phyloP scores from a whole-genome alignment of 2,329 filamentous ascomycete genomes.

The Acephala macrosclerotiorum region DNA sequence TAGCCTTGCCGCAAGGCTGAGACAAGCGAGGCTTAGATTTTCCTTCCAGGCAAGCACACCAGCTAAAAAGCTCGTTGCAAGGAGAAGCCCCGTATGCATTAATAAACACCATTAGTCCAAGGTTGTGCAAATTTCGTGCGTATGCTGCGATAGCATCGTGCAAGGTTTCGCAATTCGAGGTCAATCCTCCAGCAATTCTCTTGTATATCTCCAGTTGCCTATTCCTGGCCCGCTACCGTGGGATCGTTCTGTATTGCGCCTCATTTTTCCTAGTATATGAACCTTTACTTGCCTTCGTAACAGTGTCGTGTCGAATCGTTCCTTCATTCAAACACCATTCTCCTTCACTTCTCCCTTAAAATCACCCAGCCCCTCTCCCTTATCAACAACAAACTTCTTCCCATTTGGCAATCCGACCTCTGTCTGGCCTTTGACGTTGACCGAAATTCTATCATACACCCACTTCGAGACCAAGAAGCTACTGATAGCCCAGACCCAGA shows the following conservation, averaged over 20 bases:
- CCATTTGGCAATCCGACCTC: conserved; percentile 35
- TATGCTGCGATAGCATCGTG: neutral
- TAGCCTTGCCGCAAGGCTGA: conserved; percentile 7
- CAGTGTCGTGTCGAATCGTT: neutral
- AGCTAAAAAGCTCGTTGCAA: neutral
- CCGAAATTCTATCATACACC: conserved; percentile 49
- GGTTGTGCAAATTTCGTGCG: neutral
- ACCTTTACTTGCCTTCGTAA: no score
- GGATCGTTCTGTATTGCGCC: no score
- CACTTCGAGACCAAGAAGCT: conserved; percentile 61
- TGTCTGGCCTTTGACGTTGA: conserved; percentile 29
- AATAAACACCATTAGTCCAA: neutral
- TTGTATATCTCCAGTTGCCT: no score
- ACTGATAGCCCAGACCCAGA: conserved; percentile 73
- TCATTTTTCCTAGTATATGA: no score
- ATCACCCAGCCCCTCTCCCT: conserved; percentile 34
- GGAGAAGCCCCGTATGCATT: neutral
- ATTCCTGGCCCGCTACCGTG: no score
- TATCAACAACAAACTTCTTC: conserved; percentile 34
- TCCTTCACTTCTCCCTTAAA: conserved; percentile 30
- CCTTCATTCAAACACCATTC: conserved; percentile 28
- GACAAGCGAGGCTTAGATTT: neutral
- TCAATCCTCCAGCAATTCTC: no score
- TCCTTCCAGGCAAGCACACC: neutral
- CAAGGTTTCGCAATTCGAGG: neutral